A percentile compares a stretch with the other conserved stretches of the same genome.
Conservation (phyloP, 1,139 yeast species). For the Taphrina sp. region DNA sequence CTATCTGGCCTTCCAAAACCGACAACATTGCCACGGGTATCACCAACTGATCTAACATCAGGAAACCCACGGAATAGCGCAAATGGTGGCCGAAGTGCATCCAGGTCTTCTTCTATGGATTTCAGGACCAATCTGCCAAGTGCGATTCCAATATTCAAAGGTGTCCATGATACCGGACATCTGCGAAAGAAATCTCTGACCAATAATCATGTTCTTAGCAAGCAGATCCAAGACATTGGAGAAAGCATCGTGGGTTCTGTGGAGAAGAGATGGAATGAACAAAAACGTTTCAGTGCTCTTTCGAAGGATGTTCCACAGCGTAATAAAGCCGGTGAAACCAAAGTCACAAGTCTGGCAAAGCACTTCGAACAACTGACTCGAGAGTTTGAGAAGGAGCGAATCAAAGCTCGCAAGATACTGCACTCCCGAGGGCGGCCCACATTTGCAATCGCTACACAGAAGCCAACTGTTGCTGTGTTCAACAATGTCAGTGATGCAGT, state of each 20-base stretch:
- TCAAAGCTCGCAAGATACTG: slow-evolving; percentile 66
- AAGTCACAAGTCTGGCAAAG: slow-evolving; percentile 47
- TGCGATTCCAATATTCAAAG: slow-evolving; percentile 8
- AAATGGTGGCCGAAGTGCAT: neutral
- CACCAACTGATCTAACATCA: neutral
- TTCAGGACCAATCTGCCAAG: slow-evolving; percentile 1
- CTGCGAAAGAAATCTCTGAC: slow-evolving; percentile 23
- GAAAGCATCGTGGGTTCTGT: slow-evolving; percentile 27
- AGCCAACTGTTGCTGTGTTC: slow-evolving; percentile 88
- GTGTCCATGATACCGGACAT: slow-evolving; percentile 6
- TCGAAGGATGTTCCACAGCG: slow-evolving; percentile 40
- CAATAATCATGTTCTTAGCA: slow-evolving; percentile 21
- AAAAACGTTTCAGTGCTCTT: slow-evolving; percentile 38
- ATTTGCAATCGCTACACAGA: slow-evolving; percentile 69
- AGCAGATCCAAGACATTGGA: slow-evolving; percentile 29
- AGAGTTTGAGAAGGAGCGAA: slow-evolving; percentile 87
- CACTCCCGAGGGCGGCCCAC: slow-evolving; percentile 67
- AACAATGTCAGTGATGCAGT: slow-evolving; percentile 89
- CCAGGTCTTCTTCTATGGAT: slow-evolving; percentile 15
- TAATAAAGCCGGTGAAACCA: slow-evolving; percentile 39
- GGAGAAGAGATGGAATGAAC: slow-evolving; percentile 30
- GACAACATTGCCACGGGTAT: neutral
- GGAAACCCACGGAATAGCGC: neutral
- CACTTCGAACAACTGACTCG: slow-evolving; percentile 77
- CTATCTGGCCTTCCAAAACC: slow-evolving; percentile 7